phyloP scores from a whole-genome alignment of 768 basidiomycete genomes.

The Phylloporus sp. region DNA sequence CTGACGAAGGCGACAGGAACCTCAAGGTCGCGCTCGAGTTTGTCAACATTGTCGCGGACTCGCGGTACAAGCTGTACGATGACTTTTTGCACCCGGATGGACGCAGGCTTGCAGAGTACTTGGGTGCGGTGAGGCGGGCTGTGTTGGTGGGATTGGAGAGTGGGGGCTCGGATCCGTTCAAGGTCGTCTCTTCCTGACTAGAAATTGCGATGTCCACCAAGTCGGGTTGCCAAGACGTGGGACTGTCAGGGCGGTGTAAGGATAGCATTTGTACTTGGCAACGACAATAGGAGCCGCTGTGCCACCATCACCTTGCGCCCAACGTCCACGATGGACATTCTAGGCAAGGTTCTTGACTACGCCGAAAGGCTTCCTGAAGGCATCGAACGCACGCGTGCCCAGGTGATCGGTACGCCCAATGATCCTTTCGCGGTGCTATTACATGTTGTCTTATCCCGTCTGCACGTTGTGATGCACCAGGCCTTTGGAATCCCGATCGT shows the following conservation, averaged over 20 bases:
- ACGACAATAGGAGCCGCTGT: neutral
- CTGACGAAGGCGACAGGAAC: slow-evolving; percentile 45
- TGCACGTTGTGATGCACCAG: slow-evolving; percentile 15
- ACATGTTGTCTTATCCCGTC: neutral
- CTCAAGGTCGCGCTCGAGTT: slow-evolving; percentile 70
- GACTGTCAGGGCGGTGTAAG: slow-evolving; percentile 2
- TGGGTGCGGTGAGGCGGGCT: slow-evolving; percentile 67
- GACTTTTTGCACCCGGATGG: slow-evolving; percentile 68
- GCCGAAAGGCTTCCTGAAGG: slow-evolving; percentile 38
- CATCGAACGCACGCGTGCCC: slow-evolving; percentile 32
- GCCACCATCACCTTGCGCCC: neutral
- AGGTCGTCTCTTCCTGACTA: slow-evolving; percentile 34
- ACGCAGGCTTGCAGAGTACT: slow-evolving; percentile 63
- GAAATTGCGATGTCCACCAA: too few relatives aligned
- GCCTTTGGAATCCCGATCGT: slow-evolving; percentile 34
- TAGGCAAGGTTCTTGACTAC: slow-evolving; percentile 33
- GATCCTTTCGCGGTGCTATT: neutral
- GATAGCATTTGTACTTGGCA: neutral
- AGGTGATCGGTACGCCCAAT: slow-evolving; percentile 31
- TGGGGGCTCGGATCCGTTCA: slow-evolving; percentile 76
- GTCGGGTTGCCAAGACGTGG: too few relatives aligned
- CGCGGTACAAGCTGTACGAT: slow-evolving; percentile 77
- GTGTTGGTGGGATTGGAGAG: slow-evolving; percentile 66
- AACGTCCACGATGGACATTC: slow-evolving; percentile 35
- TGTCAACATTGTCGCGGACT: slow-evolving; percentile 83